A percentile compares a stretch with the other conserved stretches of the same genome.
These are phyloP conservation scores for Fragaria nilgerrensis DNA, from an alignment of 306 rosid species.

Conservation along the genomic window DNA sequence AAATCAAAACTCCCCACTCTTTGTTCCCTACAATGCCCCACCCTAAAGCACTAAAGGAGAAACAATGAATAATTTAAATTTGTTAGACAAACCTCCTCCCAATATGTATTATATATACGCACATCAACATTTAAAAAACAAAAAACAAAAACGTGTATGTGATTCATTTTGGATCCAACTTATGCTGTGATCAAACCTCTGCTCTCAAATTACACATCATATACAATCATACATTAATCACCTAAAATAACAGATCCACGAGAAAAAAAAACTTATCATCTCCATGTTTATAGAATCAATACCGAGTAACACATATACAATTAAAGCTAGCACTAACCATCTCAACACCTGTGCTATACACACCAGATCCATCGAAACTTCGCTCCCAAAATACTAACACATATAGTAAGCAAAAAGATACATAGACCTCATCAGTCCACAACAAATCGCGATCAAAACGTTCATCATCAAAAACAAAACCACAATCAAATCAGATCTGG, in stretches of 20 bases:
- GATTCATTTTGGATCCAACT: background rate
- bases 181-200: background rate
- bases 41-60: background rate
- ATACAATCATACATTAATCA: background rate
- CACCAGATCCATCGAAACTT: constrained; percentile 2
- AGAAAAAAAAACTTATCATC: too few relatives aligned
- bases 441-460: too few relatives aligned
- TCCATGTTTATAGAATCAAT: background rate
- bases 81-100: background rate
- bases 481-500: constrained; percentile 11
- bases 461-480: too few relatives aligned
- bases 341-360: background rate
- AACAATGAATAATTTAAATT: background rate
- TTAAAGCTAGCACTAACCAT: background rate
- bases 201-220: background rate
- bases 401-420: background rate
- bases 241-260: background rate
- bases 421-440: too few relatives aligned
- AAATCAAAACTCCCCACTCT: background rate
- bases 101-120: background rate
- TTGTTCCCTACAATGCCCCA: background rate
- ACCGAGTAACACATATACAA: background rate
- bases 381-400: background rate
- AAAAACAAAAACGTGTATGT: background rate
- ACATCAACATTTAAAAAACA: background rate